Evolutionary conservation across 495 filamentous ascomycete species (phyloP), one percentile per base, ranked within the genome.

Genomic region (Polyplosphaeria fusca): DNA sequence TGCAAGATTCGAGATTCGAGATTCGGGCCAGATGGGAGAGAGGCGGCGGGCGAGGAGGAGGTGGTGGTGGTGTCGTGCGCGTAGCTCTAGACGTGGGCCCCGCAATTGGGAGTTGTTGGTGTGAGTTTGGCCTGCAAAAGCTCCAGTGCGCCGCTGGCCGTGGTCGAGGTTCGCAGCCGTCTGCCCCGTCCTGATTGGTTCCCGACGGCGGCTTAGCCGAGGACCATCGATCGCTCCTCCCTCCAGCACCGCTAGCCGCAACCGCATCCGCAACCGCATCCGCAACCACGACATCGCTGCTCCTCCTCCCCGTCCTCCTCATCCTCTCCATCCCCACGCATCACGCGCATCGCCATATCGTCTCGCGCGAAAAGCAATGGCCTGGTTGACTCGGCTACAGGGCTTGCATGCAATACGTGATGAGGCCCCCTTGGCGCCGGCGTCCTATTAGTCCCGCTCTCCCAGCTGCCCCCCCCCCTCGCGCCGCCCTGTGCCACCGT

Each of bases 401-500:
- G 49, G 51, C 58, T 38, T 60, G 56, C 42, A 55, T 55, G 49
- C 37, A 52, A 47, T 54, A 54, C 48, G 32, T 47, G 41, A 45
- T n/a, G 11, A 45, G 26, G n/a, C 9, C 5, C n/a, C 4, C 50
- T 61, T 61, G 58, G 58, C 58, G 27, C 2, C 32, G 2, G 0
- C 43, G 3, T 46, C 55, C 30, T 23, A 38, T 59, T 43, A 43
- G 42, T 37, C 32, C 42, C 19, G 2, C 23, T 43, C 22, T 20
- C n/a, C n/a, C n/a, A n/a, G n/a, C n/a, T n/a, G n/a, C n/a, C n/a
- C n/a, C n/a, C n/a, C n/a, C 24, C 27, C 44, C 35, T 41, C 32
- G 35, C 22, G 16, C 42, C n/a, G 37, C 26, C 55, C 39, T 61
- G 58, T 61, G 27, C 51, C 26, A 61, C 51, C 51, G 49, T 42